Evolutionary conservation across 2,329 filamentous ascomycete species (phyloP), one percentile per base, ranked within the genome.

Genomic region (Cladobotryum mycophilum): DNA sequence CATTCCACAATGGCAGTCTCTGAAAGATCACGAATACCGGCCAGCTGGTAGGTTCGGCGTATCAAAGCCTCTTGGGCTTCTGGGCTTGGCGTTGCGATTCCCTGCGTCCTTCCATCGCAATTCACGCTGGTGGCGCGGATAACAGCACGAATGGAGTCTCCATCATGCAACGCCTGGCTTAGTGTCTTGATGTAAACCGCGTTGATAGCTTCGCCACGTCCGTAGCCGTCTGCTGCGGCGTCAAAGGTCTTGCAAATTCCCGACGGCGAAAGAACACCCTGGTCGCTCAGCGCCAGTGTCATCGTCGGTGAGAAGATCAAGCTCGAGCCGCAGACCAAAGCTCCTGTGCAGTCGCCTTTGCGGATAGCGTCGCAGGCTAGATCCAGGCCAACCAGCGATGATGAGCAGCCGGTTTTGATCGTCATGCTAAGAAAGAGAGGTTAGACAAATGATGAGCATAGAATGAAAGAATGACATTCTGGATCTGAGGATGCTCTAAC

Each of bases 171-270:
- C 2, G 75, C 75, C 36, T 69, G 62, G 8, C 63, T 60, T 1
- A 76, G 56, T 0, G 56, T 65, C 58, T 77, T 77, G 3, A 78
- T 49, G 2, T 73, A 45, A 3, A 59, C 12, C 5, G 53, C 51
- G 25, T 38, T 47, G 17, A 78, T 47, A 12, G 66, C 62, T 53
- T 78, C 73, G 5, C 72, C 71, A 17, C 73, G 63, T 1, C 63
- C 70, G 55, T 76, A 78, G 3, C 76, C 71, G 53, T 67, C 58
- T 1, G 61, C 66, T 0, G 60, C 52, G 17, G 55, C 45, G 37
- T 67, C 64, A 25, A 65, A 69, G 12, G 59, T 60, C 36, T 56
- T 60, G 20, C 58, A 67, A 8, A 45, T 41, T 18, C 65, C 60
- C 3, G 62, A 58, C 2, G 64, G 59, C 1, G 53, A 53, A 3